Evolutionary conservation across 805 yeast species (phyloP).

Genomic region (Pichia nanzhaoensis): DNA sequence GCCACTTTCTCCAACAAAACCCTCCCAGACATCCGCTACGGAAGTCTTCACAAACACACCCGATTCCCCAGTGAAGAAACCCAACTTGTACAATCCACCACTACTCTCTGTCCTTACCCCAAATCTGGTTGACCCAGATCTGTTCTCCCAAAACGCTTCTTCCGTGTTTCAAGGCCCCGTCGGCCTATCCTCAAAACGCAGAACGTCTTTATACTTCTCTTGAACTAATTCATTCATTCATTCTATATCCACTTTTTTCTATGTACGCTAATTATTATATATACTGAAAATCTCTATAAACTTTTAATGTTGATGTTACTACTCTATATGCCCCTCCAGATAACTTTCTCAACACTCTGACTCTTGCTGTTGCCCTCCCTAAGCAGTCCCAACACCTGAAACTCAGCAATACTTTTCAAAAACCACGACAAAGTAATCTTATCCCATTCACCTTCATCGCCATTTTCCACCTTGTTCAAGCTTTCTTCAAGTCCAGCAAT

Average conservation of each 20-base stretch:
- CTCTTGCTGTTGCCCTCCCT: slow-evolving; percentile 54
- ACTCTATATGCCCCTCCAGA: slow-evolving; percentile 58
- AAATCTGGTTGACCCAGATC: slow-evolving; percentile 5
- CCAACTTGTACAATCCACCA: not conserved
- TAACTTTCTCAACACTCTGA: slow-evolving; percentile 60
- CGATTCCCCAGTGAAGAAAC: not conserved
- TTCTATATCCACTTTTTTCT: not conserved
- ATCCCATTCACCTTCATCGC: slow-evolving; percentile 49
- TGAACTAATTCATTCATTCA: not conserved
- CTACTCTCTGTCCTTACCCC: not conserved
- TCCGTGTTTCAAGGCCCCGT: not conserved
- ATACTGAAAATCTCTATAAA: not conserved
- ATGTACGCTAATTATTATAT: not conserved
- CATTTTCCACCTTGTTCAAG: slow-evolving; percentile 10
- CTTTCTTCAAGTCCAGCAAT: slow-evolving; percentile 2
- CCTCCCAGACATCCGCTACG: not conserved
- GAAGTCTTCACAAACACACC: not conserved
- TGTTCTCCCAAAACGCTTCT: slow-evolving; percentile 1
- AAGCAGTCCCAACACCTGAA: slow-evolving; percentile 62
- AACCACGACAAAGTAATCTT: slow-evolving; percentile 63
- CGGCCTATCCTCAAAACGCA: slow-evolving; percentile 2
- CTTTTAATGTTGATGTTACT: not conserved
- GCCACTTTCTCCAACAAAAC: too few species aligned
- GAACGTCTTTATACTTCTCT: slow-evolving; percentile 13
- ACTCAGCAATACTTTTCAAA: slow-evolving; percentile 64